These are phyloP conservation scores for Porcisia hertigi DNA, from an alignment of 208 protist species.

Conservation along the genomic window DNA sequence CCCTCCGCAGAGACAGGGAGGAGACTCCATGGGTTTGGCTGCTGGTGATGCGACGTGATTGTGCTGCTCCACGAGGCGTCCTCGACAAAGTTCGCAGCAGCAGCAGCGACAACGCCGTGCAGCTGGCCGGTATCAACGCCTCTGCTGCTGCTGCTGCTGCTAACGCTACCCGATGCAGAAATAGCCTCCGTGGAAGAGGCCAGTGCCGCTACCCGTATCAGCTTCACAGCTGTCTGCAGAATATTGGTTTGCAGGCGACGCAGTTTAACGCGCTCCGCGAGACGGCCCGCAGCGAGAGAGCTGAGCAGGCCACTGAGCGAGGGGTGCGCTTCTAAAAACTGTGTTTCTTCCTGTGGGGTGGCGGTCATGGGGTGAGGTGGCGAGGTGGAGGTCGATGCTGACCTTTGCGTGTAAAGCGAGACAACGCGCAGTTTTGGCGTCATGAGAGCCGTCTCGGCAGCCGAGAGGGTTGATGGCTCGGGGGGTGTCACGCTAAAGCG, in stretches of 20 bases:
- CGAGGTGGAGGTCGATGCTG: not conserved
- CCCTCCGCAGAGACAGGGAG: slow-evolving; percentile 54
- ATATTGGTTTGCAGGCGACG: slow-evolving; percentile 15
- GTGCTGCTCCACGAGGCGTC: slow-evolving; percentile 25
- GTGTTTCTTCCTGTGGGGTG: slow-evolving; percentile 31
- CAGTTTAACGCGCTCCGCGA: slow-evolving; percentile 26
- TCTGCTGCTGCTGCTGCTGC: too few relatives aligned
- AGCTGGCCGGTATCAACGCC: not conserved
- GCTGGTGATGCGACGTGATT: slow-evolving; percentile 4
- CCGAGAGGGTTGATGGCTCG: not conserved
- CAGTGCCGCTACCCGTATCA: not conserved
- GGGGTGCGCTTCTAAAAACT: slow-evolving; percentile 21
- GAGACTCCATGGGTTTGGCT: slow-evolving; percentile 38
- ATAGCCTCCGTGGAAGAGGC: not conserved
- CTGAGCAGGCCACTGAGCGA: slow-evolving; percentile 32
- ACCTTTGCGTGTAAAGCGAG: slow-evolving; percentile 15
- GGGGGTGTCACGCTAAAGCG: slow-evolving; percentile 13
- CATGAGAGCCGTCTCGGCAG: not conserved
- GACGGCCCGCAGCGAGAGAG: slow-evolving; percentile 30
- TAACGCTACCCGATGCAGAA: not conserved
- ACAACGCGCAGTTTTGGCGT: slow-evolving; percentile 22
- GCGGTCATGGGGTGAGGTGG: slow-evolving; percentile 1
- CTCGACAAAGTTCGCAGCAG: slow-evolving; percentile 26
- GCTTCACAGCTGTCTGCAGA: slow-evolving; percentile 18
- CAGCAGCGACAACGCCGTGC: slow-evolving; percentile 21